Conservation (phyloP, 345 rosid genomes). For the Aquilaria sinensis region DNA sequence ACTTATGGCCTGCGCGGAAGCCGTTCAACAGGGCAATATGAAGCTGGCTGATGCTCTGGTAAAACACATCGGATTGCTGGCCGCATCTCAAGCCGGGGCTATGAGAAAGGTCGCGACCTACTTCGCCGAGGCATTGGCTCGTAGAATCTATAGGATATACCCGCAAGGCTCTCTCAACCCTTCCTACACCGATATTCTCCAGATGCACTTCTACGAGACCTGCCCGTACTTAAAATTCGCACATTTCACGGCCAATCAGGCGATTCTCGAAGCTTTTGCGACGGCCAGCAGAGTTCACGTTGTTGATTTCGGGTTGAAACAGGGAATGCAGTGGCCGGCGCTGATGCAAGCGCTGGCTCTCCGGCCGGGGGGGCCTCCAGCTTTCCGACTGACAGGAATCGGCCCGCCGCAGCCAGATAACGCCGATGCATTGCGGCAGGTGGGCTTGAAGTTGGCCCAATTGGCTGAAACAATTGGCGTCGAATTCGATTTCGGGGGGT, state of each 20-base stretch:
- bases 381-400: slow-evolving; percentile 79
- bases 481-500: slow-evolving; percentile 61
- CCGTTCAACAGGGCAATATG: slow-evolving; percentile 59
- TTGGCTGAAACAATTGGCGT: slow-evolving; percentile 54
- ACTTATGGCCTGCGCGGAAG: slow-evolving; percentile 81
- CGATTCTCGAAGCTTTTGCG: slow-evolving; percentile 71
- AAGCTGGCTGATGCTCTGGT: slow-evolving; percentile 72
- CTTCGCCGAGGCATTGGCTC: slow-evolving; percentile 79
- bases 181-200: slow-evolving; percentile 46
- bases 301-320: slow-evolving; percentile 62
- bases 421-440: slow-evolving; percentile 56
- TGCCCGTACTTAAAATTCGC: slow-evolving; percentile 95
- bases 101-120: slow-evolving; percentile 94
- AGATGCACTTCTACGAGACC: slow-evolving; percentile 83
- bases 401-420: slow-evolving; percentile 63
- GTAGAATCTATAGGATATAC: slow-evolving; percentile 59
- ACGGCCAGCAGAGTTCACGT: slow-evolving; percentile 61
- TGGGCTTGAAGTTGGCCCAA: slow-evolving; percentile 74
- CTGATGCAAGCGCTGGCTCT: slow-evolving; percentile 90
- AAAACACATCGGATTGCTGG: slow-evolving; percentile 66
- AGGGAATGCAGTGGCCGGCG: slow-evolving; percentile 97
- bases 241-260: slow-evolving; percentile 93
- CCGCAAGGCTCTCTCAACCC: slow-evolving; percentile 40
- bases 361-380: slow-evolving; percentile 75
- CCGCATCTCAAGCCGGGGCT: slow-evolving; percentile 70